phyloP scores from a whole-genome alignment of 2,329 filamentous ascomycete genomes.

The Penicillium sp. region DNA sequence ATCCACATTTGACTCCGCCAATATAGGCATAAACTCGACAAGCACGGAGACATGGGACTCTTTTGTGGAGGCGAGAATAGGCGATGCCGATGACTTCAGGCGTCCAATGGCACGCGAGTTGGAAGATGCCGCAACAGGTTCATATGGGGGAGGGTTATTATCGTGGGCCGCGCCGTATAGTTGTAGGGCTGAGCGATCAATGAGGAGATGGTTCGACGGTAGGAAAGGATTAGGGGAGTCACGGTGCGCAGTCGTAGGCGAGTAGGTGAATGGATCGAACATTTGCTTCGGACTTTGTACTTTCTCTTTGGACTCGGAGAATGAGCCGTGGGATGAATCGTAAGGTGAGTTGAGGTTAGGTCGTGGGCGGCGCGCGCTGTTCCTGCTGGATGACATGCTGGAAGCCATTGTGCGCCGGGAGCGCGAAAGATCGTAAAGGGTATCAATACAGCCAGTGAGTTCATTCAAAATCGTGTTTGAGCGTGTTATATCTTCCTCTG shows the following conservation, averaged over 20 bases:
- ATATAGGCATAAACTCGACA: conserved; percentile 45
- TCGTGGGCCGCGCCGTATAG: conserved; percentile 42
- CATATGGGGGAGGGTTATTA: conserved; percentile 45
- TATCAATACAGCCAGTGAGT: conserved; percentile 63
- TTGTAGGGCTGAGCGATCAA: conserved; percentile 42
- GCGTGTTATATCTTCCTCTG: conserved; percentile 53
- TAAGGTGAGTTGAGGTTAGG: conserved; percentile 27
- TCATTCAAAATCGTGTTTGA: conserved; percentile 61
- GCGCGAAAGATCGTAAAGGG: conserved; percentile 62
- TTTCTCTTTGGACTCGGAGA: conserved; percentile 38
- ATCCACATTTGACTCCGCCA: conserved; percentile 36
- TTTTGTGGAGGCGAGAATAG: conserved; percentile 32
- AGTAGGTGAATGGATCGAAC: conserved; percentile 28
- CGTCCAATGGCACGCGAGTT: conserved; percentile 45
- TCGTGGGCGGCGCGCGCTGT: conserved; percentile 28
- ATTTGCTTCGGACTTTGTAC: conserved; percentile 24
- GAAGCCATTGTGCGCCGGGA: conserved; percentile 52
- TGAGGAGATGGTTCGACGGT: conserved; percentile 36
- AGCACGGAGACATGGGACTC: conserved; percentile 42
- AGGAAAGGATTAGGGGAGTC: conserved; percentile 26
- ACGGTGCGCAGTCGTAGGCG: conserved; percentile 25
- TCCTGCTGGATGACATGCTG: conserved; percentile 37
- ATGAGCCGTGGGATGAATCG: conserved; percentile 37
- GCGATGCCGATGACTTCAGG: conserved; percentile 41
- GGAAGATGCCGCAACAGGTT: conserved; percentile 43